Percentiles rank a stretch among this genome's conserved stretches.
These are phyloP conservation scores for Patellaria atrata DNA, from an alignment of 495 filamentous ascomycete species.

Conservation along the genomic window DNA sequence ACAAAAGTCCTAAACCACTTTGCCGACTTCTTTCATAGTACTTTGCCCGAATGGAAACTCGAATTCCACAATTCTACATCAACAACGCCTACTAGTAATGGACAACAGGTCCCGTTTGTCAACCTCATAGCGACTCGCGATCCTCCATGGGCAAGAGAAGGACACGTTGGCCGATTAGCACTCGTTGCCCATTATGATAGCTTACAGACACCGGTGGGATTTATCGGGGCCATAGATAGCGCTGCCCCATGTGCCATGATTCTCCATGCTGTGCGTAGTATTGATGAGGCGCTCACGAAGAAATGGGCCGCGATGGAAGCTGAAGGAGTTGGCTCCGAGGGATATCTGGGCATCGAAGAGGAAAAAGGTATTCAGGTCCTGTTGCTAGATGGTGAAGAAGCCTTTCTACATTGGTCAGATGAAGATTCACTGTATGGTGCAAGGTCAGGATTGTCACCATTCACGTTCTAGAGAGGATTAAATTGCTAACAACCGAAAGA, in stretches of 20 bases:
- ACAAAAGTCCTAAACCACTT: constrained; percentile 66
- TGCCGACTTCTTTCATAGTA: constrained; percentile 55
- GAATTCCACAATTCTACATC: constrained; percentile 76
- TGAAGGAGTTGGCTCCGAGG: constrained; percentile 35
- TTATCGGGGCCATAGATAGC: constrained; percentile 88
- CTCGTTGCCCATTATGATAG: constrained; percentile 93
- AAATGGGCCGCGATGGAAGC: constrained; percentile 64
- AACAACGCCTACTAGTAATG: constrained; percentile 57
- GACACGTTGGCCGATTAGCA: constrained; percentile 66
- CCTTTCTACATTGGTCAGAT: constrained; percentile 63
- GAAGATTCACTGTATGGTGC: constrained; percentile 80
- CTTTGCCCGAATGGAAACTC: constrained; percentile 66
- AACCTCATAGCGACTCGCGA: constrained; percentile 85
- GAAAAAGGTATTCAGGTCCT: constrained; percentile 74
- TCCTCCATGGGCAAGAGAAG: constrained; percentile 60
- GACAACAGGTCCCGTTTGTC: constrained; percentile 58
- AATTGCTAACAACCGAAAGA: constrained; percentile 21
- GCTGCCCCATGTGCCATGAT: constrained; percentile 88
- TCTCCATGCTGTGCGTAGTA: constrained; percentile 64
- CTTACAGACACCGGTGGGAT: constrained; percentile 66
- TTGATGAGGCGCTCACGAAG: constrained; percentile 63
- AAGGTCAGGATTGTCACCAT: constrained; percentile 32
- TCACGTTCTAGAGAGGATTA: background rate
- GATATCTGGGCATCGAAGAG: constrained; percentile 38
- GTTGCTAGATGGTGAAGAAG: constrained; percentile 88